These are phyloP conservation scores for Williopsis jadinii DNA, from an alignment of 1,139 yeast genomes.

Conservation along the genomic window DNA sequence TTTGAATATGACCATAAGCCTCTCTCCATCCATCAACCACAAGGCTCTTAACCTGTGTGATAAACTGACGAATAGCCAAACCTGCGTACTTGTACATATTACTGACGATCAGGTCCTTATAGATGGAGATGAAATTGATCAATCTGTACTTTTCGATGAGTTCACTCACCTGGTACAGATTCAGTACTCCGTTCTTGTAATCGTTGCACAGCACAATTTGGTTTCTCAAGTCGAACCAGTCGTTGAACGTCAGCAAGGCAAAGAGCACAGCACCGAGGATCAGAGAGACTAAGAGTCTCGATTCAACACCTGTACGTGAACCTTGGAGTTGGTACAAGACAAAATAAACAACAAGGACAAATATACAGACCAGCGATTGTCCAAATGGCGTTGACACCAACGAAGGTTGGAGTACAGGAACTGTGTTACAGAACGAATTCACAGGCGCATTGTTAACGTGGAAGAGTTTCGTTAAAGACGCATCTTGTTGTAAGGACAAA, in stretches of 20 bases:
- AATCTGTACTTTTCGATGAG: constrained; percentile 15
- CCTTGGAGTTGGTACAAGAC: constrained; percentile 5
- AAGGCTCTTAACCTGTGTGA: constrained; percentile 11
- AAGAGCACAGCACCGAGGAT: constrained; percentile 16
- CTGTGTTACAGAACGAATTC: constrained; percentile 13
- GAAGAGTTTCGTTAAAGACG: constrained; percentile 12
- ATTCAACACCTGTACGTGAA: constrained; percentile 14
- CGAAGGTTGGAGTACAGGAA: constrained; percentile 20
- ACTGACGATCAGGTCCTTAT: not conserved
- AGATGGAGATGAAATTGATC: constrained; percentile 2
- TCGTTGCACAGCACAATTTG: constrained; percentile 21
- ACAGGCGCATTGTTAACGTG: constrained; percentile 21
- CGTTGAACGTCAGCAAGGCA: constrained; percentile 13
- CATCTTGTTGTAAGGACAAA: not conserved
- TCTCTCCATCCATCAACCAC: constrained; percentile 12
- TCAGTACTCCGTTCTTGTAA: constrained; percentile 19
- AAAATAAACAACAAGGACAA: constrained; percentile 9
- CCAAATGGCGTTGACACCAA: constrained; percentile 21
- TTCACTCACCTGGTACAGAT: constrained; percentile 18
- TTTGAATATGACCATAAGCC: constrained; percentile 6
- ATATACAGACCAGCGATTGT: constrained; percentile 12
- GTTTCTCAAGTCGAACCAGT: constrained; percentile 19
- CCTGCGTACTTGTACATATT: constrained; percentile 6
- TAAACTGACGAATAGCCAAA: constrained; percentile 15
- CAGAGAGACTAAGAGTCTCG: constrained; percentile 16